phyloP scores from a whole-genome alignment of 306 rosid species.

The Cicer judaicum region DNA sequence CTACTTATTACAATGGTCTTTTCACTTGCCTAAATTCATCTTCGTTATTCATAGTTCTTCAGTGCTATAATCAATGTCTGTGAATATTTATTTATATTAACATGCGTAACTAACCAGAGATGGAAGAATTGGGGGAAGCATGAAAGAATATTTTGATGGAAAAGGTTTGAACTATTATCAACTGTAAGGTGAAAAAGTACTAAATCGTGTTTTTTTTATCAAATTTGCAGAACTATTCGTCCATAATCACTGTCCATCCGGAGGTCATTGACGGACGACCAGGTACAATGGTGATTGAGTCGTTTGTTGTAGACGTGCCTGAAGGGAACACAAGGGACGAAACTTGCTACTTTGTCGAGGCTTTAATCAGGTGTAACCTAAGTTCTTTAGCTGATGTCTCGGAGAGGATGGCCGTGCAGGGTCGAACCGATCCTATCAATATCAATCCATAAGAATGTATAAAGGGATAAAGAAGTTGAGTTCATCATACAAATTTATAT shows the following conservation, averaged over 20 bases:
- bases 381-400: slow-evolving; percentile 97
- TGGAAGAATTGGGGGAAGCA: too few relatives aligned
- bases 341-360: slow-evolving; percentile 93
- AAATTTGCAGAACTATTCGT: slow-evolving; percentile 88
- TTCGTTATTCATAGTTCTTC: too few relatives aligned
- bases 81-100: too few relatives aligned
- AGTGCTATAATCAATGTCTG: too few relatives aligned
- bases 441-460: slow-evolving; percentile 55
- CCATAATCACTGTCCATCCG: slow-evolving; percentile 86
- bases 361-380: slow-evolving; percentile 91
- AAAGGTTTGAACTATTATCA: background rate
- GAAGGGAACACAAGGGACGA: slow-evolving; percentile 94
- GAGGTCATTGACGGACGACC: slow-evolving; percentile 90
- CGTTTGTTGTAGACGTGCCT: slow-evolving; percentile 93
- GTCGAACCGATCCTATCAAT: slow-evolving; percentile 66
- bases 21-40: too few relatives aligned
- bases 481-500: slow-evolving; percentile 38
- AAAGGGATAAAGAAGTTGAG: slow-evolving; percentile 50
- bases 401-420: slow-evolving; percentile 95
- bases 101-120: too few relatives aligned
- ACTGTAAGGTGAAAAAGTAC: slow-evolving; percentile 12
- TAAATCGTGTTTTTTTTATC: slow-evolving; percentile 32
- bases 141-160: too few relatives aligned
- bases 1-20: too few relatives aligned
- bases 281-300: slow-evolving; percentile 92